phyloP scores from a whole-genome alignment of 208 protist species.

The Kentomonas sorsogonicus region DNA sequence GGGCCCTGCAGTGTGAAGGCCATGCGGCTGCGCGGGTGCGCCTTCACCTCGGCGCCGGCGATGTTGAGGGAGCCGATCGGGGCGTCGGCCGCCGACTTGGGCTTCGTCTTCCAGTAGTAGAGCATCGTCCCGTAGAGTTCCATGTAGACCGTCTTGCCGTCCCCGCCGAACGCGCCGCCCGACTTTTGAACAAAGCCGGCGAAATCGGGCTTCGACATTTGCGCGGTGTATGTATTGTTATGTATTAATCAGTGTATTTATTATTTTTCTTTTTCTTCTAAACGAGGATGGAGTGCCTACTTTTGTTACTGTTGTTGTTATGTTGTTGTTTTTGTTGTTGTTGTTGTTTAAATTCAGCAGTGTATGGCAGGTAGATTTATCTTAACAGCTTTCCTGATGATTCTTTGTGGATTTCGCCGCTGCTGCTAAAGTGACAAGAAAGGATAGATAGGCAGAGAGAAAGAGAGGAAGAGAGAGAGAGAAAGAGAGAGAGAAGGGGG shows the following conservation, averaged over 20 bases:
- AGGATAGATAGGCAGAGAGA: too few species aligned
- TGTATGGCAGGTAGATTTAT: too few species aligned
- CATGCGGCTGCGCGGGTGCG: conserved; percentile 17
- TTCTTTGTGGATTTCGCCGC: too few species aligned
- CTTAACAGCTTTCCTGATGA: too few species aligned
- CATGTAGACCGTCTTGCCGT: conserved; percentile 54
- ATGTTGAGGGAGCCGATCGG: conserved; percentile 37
- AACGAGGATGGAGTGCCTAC: conserved; percentile 2
- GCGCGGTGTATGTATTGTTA: background rate
- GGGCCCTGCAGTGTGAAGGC: conserved; percentile 22
- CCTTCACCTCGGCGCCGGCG: conserved; percentile 21
- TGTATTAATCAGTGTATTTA: conserved; percentile 10
- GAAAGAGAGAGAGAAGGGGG: conserved; percentile 7
- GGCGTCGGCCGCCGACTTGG: conserved; percentile 20
- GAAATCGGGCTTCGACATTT: conserved; percentile 13
- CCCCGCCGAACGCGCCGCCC: conserved; percentile 15
- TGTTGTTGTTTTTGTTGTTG: conserved; percentile 2
- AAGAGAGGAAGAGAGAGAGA: background rate
- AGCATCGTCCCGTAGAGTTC: conserved; percentile 56
- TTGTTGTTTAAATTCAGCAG: conserved; percentile 1
- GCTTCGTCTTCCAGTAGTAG: conserved; percentile 59
- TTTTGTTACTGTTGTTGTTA: background rate
- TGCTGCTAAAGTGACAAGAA: too few species aligned
- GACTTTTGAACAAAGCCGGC: conserved; percentile 18
- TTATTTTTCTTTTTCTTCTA: conserved; percentile 13